Evolutionary conservation across 352 stramenopile species (phyloP).

Genomic region (Phytophthora sansomeana): DNA sequence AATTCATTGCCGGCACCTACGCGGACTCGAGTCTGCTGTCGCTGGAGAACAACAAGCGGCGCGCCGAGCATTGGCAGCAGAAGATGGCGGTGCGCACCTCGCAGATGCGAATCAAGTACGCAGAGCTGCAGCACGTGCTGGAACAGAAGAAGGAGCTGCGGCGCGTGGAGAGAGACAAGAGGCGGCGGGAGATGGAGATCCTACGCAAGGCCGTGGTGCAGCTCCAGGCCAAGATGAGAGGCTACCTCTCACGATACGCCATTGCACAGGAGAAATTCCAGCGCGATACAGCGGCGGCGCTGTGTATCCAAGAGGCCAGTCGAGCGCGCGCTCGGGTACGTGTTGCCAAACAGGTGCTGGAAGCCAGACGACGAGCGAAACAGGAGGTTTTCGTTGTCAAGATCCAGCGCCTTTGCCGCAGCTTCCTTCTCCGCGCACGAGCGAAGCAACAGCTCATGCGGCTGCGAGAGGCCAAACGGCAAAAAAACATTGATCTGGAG

Average conservation of each 20-base stretch:
- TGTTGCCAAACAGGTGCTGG: slow-evolving; percentile 50
- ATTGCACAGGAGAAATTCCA: slow-evolving; percentile 28
- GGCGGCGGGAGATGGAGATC: slow-evolving; percentile 42
- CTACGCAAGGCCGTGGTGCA: slow-evolving; percentile 32
- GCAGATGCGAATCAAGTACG: slow-evolving; percentile 73
- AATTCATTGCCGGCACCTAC: slow-evolving; percentile 65
- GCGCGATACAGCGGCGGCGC: slow-evolving; percentile 46
- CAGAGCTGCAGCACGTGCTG: slow-evolving; percentile 62
- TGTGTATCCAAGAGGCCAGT: slow-evolving; percentile 57
- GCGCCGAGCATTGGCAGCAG: slow-evolving; percentile 58
- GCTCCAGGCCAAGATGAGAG: slow-evolving; percentile 42
- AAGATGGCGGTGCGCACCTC: slow-evolving; percentile 61
- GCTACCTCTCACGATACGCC: slow-evolving; percentile 35
- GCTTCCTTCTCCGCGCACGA: slow-evolving; percentile 40
- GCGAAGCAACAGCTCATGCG: slow-evolving; percentile 44
- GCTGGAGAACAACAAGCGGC: slow-evolving; percentile 61
- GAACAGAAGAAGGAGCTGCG: slow-evolving; percentile 54
- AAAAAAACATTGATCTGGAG: slow-evolving; percentile 32
- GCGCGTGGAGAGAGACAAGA: slow-evolving; percentile 41
- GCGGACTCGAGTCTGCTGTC: slow-evolving; percentile 62
- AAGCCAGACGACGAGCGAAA: slow-evolving; percentile 37
- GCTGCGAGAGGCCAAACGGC: slow-evolving; percentile 30
- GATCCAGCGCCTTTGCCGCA: slow-evolving; percentile 46
- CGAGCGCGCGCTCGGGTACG: slow-evolving; percentile 48
- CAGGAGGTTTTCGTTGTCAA: slow-evolving; percentile 49